These are phyloP conservation scores for Colletotrichum graminicola DNA, from an alignment of 2,329 filamentous ascomycete species.

Conservation along the genomic window DNA sequence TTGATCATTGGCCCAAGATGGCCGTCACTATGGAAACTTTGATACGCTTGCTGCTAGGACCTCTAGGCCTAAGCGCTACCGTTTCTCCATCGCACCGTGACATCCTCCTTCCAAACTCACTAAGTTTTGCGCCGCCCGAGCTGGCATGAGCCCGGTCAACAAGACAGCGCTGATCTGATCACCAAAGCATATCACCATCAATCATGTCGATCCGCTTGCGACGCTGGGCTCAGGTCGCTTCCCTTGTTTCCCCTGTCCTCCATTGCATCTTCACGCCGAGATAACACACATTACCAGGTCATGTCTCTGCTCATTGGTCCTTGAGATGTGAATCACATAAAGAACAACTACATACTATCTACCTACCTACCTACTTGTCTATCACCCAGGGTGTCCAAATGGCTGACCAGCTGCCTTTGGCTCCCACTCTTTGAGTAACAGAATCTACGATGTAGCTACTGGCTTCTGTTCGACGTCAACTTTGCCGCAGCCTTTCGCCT, in stretches of 20 bases:
- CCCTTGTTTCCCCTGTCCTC: neutral
- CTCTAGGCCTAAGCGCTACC: slow-evolving; percentile 18
- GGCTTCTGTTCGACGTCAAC: neutral
- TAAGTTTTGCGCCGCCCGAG: slow-evolving; percentile 22
- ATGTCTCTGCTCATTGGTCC: slow-evolving; percentile 1
- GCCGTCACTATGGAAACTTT: slow-evolving; percentile 5
- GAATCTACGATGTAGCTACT: neutral
- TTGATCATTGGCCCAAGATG: neutral
- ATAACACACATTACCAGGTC: neutral
- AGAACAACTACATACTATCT: neutral
- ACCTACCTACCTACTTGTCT: neutral
- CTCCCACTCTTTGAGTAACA: neutral
- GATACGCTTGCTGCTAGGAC: slow-evolving; percentile 11
- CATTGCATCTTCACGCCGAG: slow-evolving; percentile 1
- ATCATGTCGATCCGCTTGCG: slow-evolving; percentile 21
- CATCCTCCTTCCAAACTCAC: slow-evolving; percentile 3
- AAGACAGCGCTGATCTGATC: slow-evolving; percentile 20
- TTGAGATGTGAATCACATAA: slow-evolving; percentile 10
- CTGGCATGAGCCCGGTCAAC: slow-evolving; percentile 19
- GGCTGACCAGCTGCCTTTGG: neutral
- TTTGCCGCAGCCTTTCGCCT: neutral
- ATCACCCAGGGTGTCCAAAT: neutral
- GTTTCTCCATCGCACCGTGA: neutral
- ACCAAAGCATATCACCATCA: slow-evolving; percentile 9
- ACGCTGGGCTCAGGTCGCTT: slow-evolving; percentile 35